Base-by-base conservation (phyloP, 2,329 filamentous ascomycete genomes). In the Beauveria brongniartii region DNA sequence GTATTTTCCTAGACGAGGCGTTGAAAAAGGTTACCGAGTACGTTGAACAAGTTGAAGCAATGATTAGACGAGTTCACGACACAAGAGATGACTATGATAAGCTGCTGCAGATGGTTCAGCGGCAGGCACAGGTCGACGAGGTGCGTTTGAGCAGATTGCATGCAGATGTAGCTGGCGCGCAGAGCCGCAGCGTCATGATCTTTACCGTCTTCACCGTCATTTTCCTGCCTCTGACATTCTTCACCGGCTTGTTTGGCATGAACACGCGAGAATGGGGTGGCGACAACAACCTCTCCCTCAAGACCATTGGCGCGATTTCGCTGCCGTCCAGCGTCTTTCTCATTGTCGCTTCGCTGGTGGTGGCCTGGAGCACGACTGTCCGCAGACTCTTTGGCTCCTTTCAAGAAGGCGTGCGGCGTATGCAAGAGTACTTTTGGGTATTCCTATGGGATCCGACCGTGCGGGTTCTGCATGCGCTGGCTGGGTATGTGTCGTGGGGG, bases 51-150 rank as follows among this genome's bases (percentile, higher is more conserved):
- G 75, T 82, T 0, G 71, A 72, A 3, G 82, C 85, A 57, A 87
- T 88, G 84, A 74, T 80, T 7, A 74, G 78, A 41, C 75, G 83
- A n/a, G 83, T 85, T 1, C 78, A 81, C 14, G 74, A 75, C 3
- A 85, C 84, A 2, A 77, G 84, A 44, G 83, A 82, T 51, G 84
- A 86, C 63, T 87, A 86, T 64, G 83, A 86, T 65, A 86, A 86
- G 64, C 77, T 88, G 5, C 80, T 87, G 14, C 83, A 87, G 69
- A 85, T 88, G 78, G 84, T 85, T 46, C 84, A 87, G 67, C 82
- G 85, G 18, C 84, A 87, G 66, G 84, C 84, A 0, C 85, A 87
- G 66, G 83, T 88, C 2, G 84, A 87, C 66, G 85, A 88, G 68
- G 83, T 86, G 9, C 80, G 83, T 26, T 80, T 85, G 70, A 84